Percentiles rank a stretch among this genome's conserved stretches.
These are phyloP conservation scores for Trichosporon inkin DNA, from an alignment of 1,284 basidiomycete species.

Conservation along the genomic window DNA sequence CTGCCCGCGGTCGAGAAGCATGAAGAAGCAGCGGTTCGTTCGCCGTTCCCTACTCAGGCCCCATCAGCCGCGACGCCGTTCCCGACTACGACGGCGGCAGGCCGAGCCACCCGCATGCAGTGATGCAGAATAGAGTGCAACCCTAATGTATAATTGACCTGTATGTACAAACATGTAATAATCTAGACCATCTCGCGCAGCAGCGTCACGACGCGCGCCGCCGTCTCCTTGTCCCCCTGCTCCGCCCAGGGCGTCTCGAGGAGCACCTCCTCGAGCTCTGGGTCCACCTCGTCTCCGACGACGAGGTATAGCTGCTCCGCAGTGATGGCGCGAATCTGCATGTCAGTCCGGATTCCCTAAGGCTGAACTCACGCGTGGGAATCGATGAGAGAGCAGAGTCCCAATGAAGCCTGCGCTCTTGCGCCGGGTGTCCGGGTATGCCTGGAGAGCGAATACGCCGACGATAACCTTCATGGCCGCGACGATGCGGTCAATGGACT, in stretches of 20 bases:
- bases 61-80: not conserved
- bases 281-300: conserved; percentile 63
- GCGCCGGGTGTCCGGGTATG: conserved; percentile 44
- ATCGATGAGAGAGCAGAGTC: conserved; percentile 67
- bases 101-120: not conserved
- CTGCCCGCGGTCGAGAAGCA: conserved; percentile 17
- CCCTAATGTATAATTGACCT: not conserved
- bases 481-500: conserved; percentile 70
- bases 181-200: not conserved
- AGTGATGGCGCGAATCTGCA: conserved; percentile 68
- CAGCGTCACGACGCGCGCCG: conserved; percentile 17
- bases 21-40: not conserved
- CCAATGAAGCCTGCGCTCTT: conserved; percentile 56
- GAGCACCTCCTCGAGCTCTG: conserved; percentile 69
- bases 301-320: conserved; percentile 75
- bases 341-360: conserved; percentile 6
- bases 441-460: conserved; percentile 27
- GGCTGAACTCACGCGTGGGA: conserved; percentile 62
- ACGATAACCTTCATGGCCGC: conserved; percentile 70
- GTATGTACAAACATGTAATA: not conserved
- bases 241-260: conserved; percentile 72
- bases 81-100: not conserved
- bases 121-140: not conserved
- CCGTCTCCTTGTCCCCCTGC: conserved; percentile 15
- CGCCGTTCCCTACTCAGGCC: not conserved